Base-by-base conservation (phyloP, 495 filamentous ascomycete genomes). In the Evernia prunastri region DNA sequence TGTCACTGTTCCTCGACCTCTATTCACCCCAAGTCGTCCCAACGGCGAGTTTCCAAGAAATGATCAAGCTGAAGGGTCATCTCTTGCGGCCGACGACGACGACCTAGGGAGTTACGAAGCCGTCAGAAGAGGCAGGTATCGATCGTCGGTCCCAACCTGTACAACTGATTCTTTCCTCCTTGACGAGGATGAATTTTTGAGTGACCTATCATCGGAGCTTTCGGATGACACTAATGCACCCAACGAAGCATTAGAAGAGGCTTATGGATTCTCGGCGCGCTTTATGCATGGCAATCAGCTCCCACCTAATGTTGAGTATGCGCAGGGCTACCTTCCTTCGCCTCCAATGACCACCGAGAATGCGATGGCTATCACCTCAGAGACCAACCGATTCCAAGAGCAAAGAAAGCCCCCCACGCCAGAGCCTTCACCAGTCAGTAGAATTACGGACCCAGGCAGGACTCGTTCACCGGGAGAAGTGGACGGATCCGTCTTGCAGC, bases 141-240 rank as follows among this genome's bases (percentile, higher is more conserved):
- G 67, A 33, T 68, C 67, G 8, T 71, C 81, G 42, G 72, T 72
- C 58, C 73, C 74, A 60, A 72, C 58, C 70, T 67, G 67, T 36
- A 67, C 74, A 6, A 72, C 74, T 23, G 72, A 82, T 31, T 86
- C 86, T 4, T 90, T 89, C 67, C 70, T 90, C 64, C 79, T 89
- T 31, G 81, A 85, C 56, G 84, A 86, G 33, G 86, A 86, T 65
- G 86, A 90, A 67, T 79, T 85, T 64, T 77, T 86, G 35, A 93
- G 88, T 61, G 90, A 89, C 64, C 74, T 92, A 18, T 93, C 90
- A 18, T 92, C 90, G 15, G 89, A 96, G 63, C 66, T 92, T 36
- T 94, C 93, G 2, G 77, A 85, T 11, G 89, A 93, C 56, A 72
- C 83, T 27, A 78, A 86, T 33, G 82, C 82, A 43, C 57, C 66